phyloP scores from a whole-genome alignment of 352 stramenopile genomes.

The Plasmopara viticola region DNA sequence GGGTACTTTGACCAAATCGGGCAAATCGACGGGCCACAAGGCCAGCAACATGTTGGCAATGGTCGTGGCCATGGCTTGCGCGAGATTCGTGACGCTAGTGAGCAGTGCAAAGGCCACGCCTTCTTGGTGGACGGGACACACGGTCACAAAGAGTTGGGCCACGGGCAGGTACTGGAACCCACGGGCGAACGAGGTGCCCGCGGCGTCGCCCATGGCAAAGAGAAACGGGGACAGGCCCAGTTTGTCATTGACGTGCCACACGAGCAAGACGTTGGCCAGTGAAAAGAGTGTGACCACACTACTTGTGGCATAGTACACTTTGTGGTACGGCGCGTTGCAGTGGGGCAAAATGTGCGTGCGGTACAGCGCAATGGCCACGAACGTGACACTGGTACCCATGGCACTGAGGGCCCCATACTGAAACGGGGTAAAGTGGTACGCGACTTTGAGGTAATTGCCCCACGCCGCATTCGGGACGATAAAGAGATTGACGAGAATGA shows the following conservation, averaged over 20 bases:
- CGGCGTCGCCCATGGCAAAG: slow-evolving; percentile 68
- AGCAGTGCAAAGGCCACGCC: slow-evolving; percentile 71
- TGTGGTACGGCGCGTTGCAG: slow-evolving; percentile 47
- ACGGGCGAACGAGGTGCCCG: slow-evolving; percentile 59
- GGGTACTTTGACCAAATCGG: slow-evolving; percentile 35
- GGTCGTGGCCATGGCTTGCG: slow-evolving; percentile 60
- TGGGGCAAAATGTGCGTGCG: slow-evolving; percentile 34
- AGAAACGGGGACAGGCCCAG: slow-evolving; percentile 62
- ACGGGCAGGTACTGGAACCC: slow-evolving; percentile 77
- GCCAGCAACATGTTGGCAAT: slow-evolving; percentile 72
- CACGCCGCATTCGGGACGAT: slow-evolving; percentile 73
- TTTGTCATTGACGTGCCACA: slow-evolving; percentile 53
- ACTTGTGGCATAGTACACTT: slow-evolving; percentile 59
- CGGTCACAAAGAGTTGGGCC: slow-evolving; percentile 68
- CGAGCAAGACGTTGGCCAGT: slow-evolving; percentile 63
- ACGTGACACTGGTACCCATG: slow-evolving; percentile 62
- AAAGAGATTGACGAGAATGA: slow-evolving; percentile 53
- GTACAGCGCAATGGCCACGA: slow-evolving; percentile 53
- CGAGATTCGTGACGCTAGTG: slow-evolving; percentile 68
- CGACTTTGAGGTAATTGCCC: slow-evolving; percentile 75
- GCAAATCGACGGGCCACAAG: slow-evolving; percentile 66
- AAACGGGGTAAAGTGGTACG: slow-evolving; percentile 68
- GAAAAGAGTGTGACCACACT: slow-evolving; percentile 57
- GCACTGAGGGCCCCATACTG: slow-evolving; percentile 68
- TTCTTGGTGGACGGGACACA: slow-evolving; percentile 70